These are phyloP conservation scores for Teratosphaeria destructans DNA, from an alignment of 2,329 filamentous ascomycete species.

Conservation along the genomic window DNA sequence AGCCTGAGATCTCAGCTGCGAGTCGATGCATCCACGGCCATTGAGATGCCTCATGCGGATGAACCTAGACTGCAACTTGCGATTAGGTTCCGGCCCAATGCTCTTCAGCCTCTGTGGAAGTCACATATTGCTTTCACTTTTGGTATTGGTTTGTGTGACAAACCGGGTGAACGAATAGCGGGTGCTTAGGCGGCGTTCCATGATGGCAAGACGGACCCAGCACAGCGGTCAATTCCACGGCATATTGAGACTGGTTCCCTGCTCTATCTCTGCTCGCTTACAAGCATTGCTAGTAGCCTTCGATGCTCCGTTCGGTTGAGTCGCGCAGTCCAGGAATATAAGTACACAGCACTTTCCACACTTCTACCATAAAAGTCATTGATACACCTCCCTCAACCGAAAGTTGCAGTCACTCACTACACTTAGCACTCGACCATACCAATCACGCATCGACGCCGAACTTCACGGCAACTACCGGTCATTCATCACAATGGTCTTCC, in stretches of 20 bases:
- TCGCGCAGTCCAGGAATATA: neutral
- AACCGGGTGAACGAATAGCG: neutral
- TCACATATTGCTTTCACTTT: neutral
- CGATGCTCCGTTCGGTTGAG: neutral
- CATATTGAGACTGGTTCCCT: neutral
- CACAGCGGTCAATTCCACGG: neutral
- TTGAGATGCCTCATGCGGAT: neutral
- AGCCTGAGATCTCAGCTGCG: neutral
- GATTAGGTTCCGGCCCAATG: neutral
- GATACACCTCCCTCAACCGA: neutral
- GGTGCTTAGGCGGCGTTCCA: neutral
- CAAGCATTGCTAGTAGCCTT: neutral
- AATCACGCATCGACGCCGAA: neutral
- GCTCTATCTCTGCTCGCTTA: neutral
- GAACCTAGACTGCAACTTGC: neutral
- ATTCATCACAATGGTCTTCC: conserved; percentile 16
- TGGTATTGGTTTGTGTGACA: neutral
- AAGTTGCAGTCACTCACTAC: neutral
- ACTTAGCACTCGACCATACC: neutral
- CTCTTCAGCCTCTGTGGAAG: neutral
- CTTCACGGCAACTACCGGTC: neutral
- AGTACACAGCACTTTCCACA: neutral
- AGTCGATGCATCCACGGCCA: neutral
- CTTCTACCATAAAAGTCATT: neutral
- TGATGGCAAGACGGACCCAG: neutral